A percentile compares a stretch with the other conserved stretches of the same genome.
phyloP scores from a whole-genome alignment of 352 stramenopile genomes.

The Globisporangium rhizosaccharum region DNA sequence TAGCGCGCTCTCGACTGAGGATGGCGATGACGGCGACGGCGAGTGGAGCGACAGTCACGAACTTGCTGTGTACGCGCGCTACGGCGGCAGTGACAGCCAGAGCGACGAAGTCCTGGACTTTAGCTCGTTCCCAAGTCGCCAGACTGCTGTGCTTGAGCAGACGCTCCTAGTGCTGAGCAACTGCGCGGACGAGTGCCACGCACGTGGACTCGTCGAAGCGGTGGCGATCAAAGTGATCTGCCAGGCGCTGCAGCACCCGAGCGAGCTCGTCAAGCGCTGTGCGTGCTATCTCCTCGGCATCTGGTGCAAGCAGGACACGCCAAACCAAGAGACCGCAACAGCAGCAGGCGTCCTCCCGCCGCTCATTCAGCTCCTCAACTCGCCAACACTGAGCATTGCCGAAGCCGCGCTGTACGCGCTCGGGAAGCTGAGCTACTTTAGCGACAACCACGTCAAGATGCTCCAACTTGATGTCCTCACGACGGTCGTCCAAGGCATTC shows the following conservation, averaged over 20 bases:
- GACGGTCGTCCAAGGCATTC: conserved; percentile 44
- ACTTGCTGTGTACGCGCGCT: conserved; percentile 4
- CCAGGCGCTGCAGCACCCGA: conserved; percentile 48
- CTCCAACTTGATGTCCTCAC: conserved; percentile 51
- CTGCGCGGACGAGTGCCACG: conserved; percentile 46
- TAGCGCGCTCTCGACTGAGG: background rate
- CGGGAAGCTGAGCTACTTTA: conserved; percentile 53
- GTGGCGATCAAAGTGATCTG: conserved; percentile 57
- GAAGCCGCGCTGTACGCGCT: conserved; percentile 59
- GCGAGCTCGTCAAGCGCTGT: conserved; percentile 65
- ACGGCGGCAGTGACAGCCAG: conserved; percentile 11
- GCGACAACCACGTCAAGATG: conserved; percentile 64
- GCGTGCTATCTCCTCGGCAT: conserved; percentile 57
- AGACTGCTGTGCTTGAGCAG: conserved; percentile 62
- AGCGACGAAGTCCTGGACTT: conserved; percentile 41
- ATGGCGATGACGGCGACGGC: conserved; percentile 7
- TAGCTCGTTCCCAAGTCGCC: conserved; percentile 45
- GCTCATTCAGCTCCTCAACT: conserved; percentile 59
- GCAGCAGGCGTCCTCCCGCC: conserved; percentile 32
- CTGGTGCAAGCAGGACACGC: conserved; percentile 51
- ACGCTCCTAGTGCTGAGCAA: conserved; percentile 64
- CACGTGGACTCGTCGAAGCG: conserved; percentile 27
- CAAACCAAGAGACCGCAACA: conserved; percentile 45
- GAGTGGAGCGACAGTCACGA: conserved; percentile 9
- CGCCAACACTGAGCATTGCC: conserved; percentile 47